Base-by-base conservation (phyloP, 306 rosid species). In the Castanospermum australe region DNA sequence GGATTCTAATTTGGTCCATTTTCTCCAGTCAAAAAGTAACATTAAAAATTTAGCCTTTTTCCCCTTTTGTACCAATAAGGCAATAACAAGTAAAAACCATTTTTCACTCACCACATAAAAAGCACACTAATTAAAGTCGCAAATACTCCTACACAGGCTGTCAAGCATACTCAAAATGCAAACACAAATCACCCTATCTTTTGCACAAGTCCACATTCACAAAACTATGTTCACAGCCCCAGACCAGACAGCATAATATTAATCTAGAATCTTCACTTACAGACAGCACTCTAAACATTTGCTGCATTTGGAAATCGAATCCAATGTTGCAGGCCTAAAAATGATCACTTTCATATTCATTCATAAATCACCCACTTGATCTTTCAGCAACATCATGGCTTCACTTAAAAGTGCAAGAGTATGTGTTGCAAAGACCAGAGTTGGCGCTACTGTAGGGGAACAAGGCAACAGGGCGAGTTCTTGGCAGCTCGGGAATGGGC, bases 401-500 rank as follows among this genome's bases (percentile, higher is more conserved):
- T 73, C 84, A 87, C 80, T 84, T 84, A 68, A 86, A 90, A 32
- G 90, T 61, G 54, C 97, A 92, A 71, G 94, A 85, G 51, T 90
- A 87, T 5, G 88, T 81, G 4, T 83, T 87, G 75, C 97, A 92
- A n/a, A 90, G 94, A 25, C 90, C 91, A 42, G 89, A 47, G 45
- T 77, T 84, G 68, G 90, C 78, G 45, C 97, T 92, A 57, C 71
- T 92, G 52, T 90, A 92, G 3, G 97, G 97, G 22, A 79, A 90
- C 82, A 92, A 75, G 7, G 94, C 81, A 75, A 92, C 73, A 15
- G 97, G 97, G 24, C 94, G 85, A 71, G 85, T 90, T 22, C 8
- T 74, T 18, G 94, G 97, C 67, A 92, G 66, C 54, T 92, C 86
- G n/a, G 94, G 97, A 65, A 88, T 64, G 0, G 90, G 83, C 35